phyloP scores from a whole-genome alignment of 176 grass and related monocot species.

The Pontederia crassipes region DNA sequence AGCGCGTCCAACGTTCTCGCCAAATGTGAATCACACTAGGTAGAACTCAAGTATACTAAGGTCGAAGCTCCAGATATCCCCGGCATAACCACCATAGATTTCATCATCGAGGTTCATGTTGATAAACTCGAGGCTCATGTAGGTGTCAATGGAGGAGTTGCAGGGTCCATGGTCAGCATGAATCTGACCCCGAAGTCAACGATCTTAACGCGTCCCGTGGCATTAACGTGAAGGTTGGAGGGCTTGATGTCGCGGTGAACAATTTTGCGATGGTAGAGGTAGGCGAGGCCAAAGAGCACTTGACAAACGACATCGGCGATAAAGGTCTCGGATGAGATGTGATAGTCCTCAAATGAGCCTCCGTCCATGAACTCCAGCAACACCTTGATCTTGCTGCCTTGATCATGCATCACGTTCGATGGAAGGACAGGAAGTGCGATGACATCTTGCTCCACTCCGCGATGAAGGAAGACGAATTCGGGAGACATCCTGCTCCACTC shows the following conservation, averaged over 20 bases:
- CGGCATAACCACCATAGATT: slow-evolving; percentile 67
- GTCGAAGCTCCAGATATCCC: slow-evolving; percentile 98
- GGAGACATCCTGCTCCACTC: no score
- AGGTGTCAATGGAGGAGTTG: slow-evolving; percentile 85
- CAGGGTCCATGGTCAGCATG: slow-evolving; percentile 98
- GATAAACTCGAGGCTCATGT: slow-evolving; percentile 99
- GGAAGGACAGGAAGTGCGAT: no score
- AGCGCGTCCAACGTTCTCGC: slow-evolving; percentile 67
- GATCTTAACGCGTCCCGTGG: slow-evolving; percentile 63
- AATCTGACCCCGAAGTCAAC: slow-evolving; percentile 87
- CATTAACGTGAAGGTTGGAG: slow-evolving; percentile 89
- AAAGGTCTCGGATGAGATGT: slow-evolving; percentile 45
- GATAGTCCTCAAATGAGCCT: slow-evolving; percentile 57
- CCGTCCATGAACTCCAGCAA: slow-evolving; percentile 96
- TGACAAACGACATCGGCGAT: slow-evolving; percentile 81
- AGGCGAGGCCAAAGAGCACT: slow-evolving; percentile 64
- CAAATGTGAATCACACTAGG: slow-evolving; percentile 76
- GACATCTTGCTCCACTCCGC: no score
- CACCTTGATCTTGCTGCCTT: slow-evolving; percentile 88
- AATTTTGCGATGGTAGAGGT: slow-evolving; percentile 81
- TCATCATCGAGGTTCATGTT: slow-evolving; percentile 94
- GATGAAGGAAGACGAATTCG: no score
- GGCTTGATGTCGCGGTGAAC: slow-evolving; percentile 99
- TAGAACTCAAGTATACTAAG: slow-evolving; percentile 99
- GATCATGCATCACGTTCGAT: slow-evolving; percentile 71